Percentiles rank a stretch among this genome's conserved stretches.
phyloP scores from a whole-genome alignment of 345 rosid species.

The Dipteronia dyeriana region DNA sequence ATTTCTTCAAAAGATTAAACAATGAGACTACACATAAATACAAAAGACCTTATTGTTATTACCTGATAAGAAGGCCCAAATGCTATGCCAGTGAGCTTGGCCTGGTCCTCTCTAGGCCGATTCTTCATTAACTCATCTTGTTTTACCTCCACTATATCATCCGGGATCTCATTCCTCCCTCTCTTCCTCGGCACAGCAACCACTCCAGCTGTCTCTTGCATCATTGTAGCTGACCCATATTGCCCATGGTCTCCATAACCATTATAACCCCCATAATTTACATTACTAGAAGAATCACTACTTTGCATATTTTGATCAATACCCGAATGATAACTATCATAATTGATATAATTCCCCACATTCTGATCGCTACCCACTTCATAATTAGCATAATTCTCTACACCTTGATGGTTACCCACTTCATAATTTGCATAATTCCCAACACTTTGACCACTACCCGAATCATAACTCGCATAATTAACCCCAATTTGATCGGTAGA shows the following conservation, averaged over 20 bases:
- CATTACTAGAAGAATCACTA: slow-evolving; percentile 40
- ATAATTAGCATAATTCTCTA: slow-evolving; percentile 18
- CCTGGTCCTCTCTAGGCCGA: slow-evolving; percentile 86
- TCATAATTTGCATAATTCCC: slow-evolving; percentile 11
- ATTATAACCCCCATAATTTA: slow-evolving; percentile 31
- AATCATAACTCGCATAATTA: slow-evolving; percentile 26
- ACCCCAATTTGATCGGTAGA: slow-evolving; percentile 23
- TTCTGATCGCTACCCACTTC: slow-evolving; percentile 24
- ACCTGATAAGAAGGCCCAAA: slow-evolving; percentile 97
- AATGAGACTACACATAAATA: not conserved
- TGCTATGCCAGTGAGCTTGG: slow-evolving; percentile 86
- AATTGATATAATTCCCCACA: slow-evolving; percentile 13
- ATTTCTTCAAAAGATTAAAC: not conserved
- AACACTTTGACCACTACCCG: slow-evolving; percentile 26
- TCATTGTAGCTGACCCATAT: slow-evolving; percentile 28
- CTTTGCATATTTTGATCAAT: slow-evolving; percentile 28
- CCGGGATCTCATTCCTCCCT: slow-evolving; percentile 67
- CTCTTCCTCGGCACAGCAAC: slow-evolving; percentile 60
- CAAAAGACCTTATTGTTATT: slow-evolving; percentile 6
- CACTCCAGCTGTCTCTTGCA: slow-evolving; percentile 33
- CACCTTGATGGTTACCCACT: slow-evolving; percentile 14
- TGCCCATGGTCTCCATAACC: slow-evolving; percentile 39
- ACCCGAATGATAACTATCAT: slow-evolving; percentile 29
- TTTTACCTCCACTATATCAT: slow-evolving; percentile 83
- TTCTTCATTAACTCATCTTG: slow-evolving; percentile 96